These are phyloP conservation scores for Spinacia oleracea DNA, from an alignment of 179 eudicot genomes.

Conservation along the genomic window DNA sequence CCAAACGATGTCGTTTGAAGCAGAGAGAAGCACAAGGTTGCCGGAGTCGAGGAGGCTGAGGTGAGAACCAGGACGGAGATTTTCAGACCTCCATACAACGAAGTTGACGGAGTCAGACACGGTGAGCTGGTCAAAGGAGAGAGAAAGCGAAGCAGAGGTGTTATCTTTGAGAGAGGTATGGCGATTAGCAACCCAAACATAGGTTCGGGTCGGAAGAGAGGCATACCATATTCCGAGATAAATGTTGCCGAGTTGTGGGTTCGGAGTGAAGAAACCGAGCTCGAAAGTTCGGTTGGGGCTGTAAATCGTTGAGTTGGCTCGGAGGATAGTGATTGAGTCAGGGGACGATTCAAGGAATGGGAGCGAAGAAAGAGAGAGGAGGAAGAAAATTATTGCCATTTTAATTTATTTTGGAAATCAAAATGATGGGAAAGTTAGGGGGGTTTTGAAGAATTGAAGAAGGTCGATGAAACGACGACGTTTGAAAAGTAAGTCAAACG, in stretches of 20 bases:
- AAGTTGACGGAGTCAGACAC: conserved; percentile 32
- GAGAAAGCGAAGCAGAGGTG: conserved; percentile 35
- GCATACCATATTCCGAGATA: conserved; percentile 74
- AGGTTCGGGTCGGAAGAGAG: conserved; percentile 55
- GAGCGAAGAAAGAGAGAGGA: not conserved
- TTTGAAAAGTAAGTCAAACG: not conserved
- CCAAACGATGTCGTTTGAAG: conserved; percentile 49
- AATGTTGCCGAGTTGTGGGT: conserved; percentile 29
- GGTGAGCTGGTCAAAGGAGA: conserved; percentile 38
- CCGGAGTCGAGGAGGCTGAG: conserved; percentile 55
- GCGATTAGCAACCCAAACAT: conserved; percentile 81
- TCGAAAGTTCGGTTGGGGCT: conserved; percentile 54
- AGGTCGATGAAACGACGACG: conserved; percentile 1
- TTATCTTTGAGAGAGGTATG: conserved; percentile 39
- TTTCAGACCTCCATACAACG: conserved; percentile 44
- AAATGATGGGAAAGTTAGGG: not conserved
- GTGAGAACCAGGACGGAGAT: conserved; percentile 22
- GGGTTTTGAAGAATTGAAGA: not conserved
- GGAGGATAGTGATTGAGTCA: conserved; percentile 20
- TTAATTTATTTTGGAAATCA: not conserved
- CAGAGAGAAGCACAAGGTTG: conserved; percentile 38
- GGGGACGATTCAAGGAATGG: not conserved
- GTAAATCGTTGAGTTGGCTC: conserved; percentile 39
- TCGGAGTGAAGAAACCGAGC: conserved; percentile 56
- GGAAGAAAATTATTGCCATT: conserved; percentile 8